A percentile compares a stretch with the other conserved stretches of the same genome.
phyloP scores from a whole-genome alignment of 192 early-diverging fungal species.

The Coemansia aciculifera region DNA sequence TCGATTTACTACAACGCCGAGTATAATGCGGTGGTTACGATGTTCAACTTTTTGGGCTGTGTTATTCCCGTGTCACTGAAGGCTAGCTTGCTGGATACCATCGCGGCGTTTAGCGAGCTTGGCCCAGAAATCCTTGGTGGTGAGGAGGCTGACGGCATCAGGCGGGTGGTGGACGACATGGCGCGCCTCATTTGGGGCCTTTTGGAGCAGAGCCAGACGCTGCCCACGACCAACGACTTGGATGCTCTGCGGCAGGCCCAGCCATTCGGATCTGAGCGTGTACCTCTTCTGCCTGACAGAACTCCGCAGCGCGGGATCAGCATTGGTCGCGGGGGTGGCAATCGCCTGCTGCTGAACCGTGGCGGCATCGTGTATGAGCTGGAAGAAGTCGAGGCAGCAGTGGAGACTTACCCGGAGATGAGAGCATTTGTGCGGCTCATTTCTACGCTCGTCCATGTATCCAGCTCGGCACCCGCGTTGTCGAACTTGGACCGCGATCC shows the following conservation, averaged over 20 bases:
- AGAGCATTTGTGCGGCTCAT: slow-evolving; percentile 80
- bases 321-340: slow-evolving; percentile 32
- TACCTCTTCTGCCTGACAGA: slow-evolving; percentile 19
- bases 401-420: slow-evolving; percentile 84
- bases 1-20: slow-evolving; percentile 70
- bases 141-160: slow-evolving; percentile 24
- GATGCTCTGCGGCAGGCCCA: slow-evolving; percentile 21
- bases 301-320: slow-evolving; percentile 21
- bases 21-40: slow-evolving; percentile 63
- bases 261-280: slow-evolving; percentile 18
- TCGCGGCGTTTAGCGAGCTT: slow-evolving; percentile 77
- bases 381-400: slow-evolving; percentile 75
- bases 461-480: slow-evolving; percentile 42
- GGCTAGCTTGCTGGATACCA: slow-evolving; percentile 73
- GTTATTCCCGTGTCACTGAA: slow-evolving; percentile 77
- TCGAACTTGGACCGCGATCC: slow-evolving; percentile 45
- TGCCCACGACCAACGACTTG: slow-evolving; percentile 48
- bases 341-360: slow-evolving; percentile 16
- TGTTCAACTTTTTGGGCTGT: slow-evolving; percentile 82
- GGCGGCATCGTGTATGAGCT: slow-evolving; percentile 75
- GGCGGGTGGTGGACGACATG: slow-evolving; percentile 55
- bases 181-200: slow-evolving; percentile 74
- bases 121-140: slow-evolving; percentile 26
- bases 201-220: slow-evolving; percentile 73
- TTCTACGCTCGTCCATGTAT: slow-evolving; percentile 65